These are phyloP conservation scores for Camellia oleifera DNA, from an alignment of 179 eudicot species.

Conservation along the genomic window DNA sequence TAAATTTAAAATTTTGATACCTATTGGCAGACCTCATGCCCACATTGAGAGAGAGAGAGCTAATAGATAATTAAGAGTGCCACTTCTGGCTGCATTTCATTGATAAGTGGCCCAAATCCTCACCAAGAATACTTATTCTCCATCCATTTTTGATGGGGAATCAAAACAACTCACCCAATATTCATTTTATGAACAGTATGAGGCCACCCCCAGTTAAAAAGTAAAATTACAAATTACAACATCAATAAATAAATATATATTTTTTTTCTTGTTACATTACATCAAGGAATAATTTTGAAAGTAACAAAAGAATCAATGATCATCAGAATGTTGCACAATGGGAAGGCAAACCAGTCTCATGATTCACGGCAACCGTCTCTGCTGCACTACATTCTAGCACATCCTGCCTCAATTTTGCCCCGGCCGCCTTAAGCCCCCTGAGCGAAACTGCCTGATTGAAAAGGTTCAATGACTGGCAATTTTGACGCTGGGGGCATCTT, in stretches of 20 bases:
- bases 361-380: conserved; percentile 60
- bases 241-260: too few relatives aligned
- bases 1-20: too few relatives aligned
- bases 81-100: not conserved
- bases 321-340: conserved; percentile 63
- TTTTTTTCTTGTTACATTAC: too few relatives aligned
- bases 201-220: too few relatives aligned
- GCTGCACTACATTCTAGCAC: conserved; percentile 56
- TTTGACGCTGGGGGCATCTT: conserved; percentile 77
- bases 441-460: conserved; percentile 83
- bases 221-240: too few relatives aligned
- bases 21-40: not conserved
- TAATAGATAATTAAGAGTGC: not conserved
- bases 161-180: too few relatives aligned
- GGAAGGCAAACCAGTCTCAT: conserved; percentile 73
- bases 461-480: conserved; percentile 70
- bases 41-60: not conserved
- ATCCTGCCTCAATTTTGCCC: conserved; percentile 79
- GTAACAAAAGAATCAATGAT: not conserved
- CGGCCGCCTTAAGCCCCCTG: conserved; percentile 84
- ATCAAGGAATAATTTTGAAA: not conserved
- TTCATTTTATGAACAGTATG: too few relatives aligned
- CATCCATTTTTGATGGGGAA: too few relatives aligned
- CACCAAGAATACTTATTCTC: not conserved
- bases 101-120: not conserved